Percentiles rank a stretch among this genome's conserved stretches.
Evolutionary conservation across 2,329 filamentous ascomycete species (phyloP).

Genomic region (Penicillium hordei): DNA sequence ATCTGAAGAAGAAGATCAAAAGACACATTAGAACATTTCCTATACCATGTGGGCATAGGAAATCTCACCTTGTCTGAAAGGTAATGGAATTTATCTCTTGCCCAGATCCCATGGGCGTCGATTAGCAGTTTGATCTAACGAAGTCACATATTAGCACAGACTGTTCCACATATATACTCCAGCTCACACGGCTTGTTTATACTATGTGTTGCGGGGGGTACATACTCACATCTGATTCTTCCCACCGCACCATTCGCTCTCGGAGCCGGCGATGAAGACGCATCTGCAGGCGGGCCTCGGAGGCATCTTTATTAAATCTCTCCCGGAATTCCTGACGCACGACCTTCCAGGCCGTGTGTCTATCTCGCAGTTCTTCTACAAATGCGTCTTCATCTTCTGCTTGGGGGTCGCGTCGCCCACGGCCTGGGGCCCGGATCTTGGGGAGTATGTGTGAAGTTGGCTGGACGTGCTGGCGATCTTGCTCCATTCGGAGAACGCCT

Average conservation of each 20-base stretch:
- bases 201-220: constrained; percentile 19
- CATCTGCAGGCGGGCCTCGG: constrained; percentile 45
- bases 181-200: background rate
- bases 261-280: constrained; percentile 40
- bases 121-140: constrained; percentile 38
- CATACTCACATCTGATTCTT: constrained; percentile 48
- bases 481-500: constrained; percentile 41
- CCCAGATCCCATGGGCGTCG: constrained; percentile 39
- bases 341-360: constrained; percentile 41
- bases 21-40: background rate
- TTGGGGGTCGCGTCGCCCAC: constrained; percentile 38
- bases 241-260: constrained; percentile 38
- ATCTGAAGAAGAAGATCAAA: constrained; percentile 20
- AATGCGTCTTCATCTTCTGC: constrained; percentile 43
- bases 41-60: background rate
- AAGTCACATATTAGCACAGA: background rate
- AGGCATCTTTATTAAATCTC: constrained; percentile 39
- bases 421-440: constrained; percentile 32
- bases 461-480: constrained; percentile 34
- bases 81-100: constrained; percentile 40
- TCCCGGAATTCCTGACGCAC: constrained; percentile 39
- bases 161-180: background rate
- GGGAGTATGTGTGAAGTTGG: constrained; percentile 28
- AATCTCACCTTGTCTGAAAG: constrained; percentile 41
- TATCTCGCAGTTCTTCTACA: constrained; percentile 39